Evolutionary conservation across 2,329 filamentous ascomycete species (phyloP).

Genomic region (Ophiocordyceps camponoti-floridani): DNA sequence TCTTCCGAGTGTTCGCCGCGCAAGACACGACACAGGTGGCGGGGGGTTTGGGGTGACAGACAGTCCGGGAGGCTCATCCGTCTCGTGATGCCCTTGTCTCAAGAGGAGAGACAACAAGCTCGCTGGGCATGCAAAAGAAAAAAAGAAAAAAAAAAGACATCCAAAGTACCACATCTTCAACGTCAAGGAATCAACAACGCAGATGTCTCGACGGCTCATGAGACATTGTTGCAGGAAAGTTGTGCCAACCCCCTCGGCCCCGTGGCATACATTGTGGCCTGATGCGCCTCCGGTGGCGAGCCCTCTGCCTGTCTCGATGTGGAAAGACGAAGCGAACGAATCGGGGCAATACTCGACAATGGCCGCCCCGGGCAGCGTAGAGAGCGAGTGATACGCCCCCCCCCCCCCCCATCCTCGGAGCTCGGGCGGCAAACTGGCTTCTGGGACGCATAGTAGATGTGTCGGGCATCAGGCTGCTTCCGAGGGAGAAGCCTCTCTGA

Average conservation of each 20-base stretch:
- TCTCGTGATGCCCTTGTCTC: neutral
- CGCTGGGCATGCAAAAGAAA: neutral
- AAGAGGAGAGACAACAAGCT: neutral
- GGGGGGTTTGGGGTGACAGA: neutral
- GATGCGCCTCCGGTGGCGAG: neutral
- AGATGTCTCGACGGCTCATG: neutral
- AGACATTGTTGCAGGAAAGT: neutral
- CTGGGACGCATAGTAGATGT: neutral
- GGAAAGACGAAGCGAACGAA: conserved; percentile 24
- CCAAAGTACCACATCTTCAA: neutral
- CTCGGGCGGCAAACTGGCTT: neutral
- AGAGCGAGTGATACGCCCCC: neutral
- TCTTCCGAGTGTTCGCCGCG: neutral
- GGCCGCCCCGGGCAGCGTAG: neutral
- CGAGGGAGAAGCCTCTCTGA: too few relatives aligned
- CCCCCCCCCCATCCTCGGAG: too few relatives aligned
- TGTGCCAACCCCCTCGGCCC: neutral
- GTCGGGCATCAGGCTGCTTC: neutral
- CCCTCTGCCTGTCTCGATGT: neutral
- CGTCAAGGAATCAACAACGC: neutral
- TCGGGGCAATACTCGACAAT: conserved; percentile 4
- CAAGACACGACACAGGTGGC: neutral
- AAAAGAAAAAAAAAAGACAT: neutral
- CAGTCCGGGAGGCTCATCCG: neutral
- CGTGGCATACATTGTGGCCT: neutral